phyloP scores from a whole-genome alignment of 441 rosid species.

The Sinapis alba region DNA sequence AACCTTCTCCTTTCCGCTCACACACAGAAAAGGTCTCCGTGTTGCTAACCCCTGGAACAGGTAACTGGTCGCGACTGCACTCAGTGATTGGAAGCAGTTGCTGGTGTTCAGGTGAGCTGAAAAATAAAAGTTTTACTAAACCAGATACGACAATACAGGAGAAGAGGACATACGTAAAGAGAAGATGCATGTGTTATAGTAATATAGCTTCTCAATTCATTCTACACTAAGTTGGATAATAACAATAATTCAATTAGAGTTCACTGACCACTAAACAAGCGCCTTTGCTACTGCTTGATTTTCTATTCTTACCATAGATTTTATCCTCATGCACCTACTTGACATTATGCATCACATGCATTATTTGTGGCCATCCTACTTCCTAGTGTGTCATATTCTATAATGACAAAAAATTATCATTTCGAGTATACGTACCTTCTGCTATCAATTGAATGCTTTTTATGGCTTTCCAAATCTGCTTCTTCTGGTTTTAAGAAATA shows the following conservation, averaged over 20 bases:
- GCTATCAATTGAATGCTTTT: conserved; percentile 69
- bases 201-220: conserved; percentile 24
- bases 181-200: conserved; percentile 9
- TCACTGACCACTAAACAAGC: conserved; percentile 18
- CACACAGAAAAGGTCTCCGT: conserved; percentile 47
- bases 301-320: neutral
- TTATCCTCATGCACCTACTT: conserved; percentile 16
- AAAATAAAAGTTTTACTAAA: conserved; percentile 28
- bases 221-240: conserved; percentile 2
- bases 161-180: conserved; percentile 8
- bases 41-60: conserved; percentile 51
- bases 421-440: conserved; percentile 58
- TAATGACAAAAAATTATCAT: conserved; percentile 11
- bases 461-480: conserved; percentile 63
- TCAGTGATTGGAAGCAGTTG: conserved; percentile 53
- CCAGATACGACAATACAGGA: conserved; percentile 21
- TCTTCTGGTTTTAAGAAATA: conserved; percentile 76
- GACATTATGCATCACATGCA: neutral
- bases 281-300: neutral
- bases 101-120: conserved; percentile 82
- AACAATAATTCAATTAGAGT: conserved; percentile 11
- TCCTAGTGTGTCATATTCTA: conserved; percentile 10
- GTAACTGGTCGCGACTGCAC: conserved; percentile 45
- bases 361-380: neutral
- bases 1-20: conserved; percentile 47